These are phyloP conservation scores for Hyparrhenia diplandra DNA, from an alignment of 176 grass and related monocot species.

Conservation along the genomic window DNA sequence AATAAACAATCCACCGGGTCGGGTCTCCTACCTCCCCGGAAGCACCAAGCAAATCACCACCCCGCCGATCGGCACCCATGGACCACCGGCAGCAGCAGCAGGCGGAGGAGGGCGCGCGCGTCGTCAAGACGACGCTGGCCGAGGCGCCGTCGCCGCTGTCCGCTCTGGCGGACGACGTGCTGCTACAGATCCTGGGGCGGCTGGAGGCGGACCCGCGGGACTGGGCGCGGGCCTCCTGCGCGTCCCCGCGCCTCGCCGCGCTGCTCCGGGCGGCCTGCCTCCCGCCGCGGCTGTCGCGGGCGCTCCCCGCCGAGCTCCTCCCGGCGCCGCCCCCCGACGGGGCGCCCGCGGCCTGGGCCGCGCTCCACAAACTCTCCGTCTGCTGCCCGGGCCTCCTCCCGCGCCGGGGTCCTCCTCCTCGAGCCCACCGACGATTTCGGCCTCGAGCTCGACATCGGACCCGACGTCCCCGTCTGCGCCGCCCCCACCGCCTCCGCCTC, in stretches of 20 bases:
- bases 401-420: constrained; percentile 72
- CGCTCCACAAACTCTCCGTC: constrained; percentile 87
- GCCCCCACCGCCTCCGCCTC: not conserved
- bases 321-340: not conserved
- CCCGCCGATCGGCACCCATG: constrained; percentile 7
- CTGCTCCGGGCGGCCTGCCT: constrained; percentile 54
- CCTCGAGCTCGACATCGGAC: constrained; percentile 88
- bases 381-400: constrained; percentile 86
- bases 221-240: constrained; percentile 73
- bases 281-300: constrained; percentile 39
- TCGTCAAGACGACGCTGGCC: not conserved
- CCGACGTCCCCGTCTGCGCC: constrained; percentile 35
- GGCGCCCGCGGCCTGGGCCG: constrained; percentile 27
- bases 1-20: not conserved
- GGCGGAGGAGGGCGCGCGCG: not conserved
- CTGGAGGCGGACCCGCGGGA: constrained; percentile 66
- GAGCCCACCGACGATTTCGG: constrained; percentile 79
- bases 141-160: constrained; percentile 3
- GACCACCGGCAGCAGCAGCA: not conserved
- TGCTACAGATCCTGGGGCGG: constrained; percentile 67
- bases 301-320: constrained; percentile 60
- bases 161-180: constrained; percentile 67
- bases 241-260: constrained; percentile 52
- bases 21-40: not conserved
- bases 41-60: not conserved